Base-by-base conservation (phyloP, 805 yeast species). In the Isabelozyma gotoi region DNA sequence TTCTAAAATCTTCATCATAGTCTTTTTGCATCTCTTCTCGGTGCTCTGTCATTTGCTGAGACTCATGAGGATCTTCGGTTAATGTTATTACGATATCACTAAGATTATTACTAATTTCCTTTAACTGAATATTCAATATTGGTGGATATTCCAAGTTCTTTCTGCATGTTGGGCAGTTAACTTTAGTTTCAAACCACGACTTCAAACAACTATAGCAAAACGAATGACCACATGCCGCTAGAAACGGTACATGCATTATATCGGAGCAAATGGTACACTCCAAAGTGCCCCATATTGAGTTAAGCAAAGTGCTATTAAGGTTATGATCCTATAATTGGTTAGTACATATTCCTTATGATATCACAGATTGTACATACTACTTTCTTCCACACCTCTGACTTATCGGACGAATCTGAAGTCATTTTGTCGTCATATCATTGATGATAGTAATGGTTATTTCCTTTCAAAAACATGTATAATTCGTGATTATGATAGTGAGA, bases 201-300 rank as follows among this genome's bases (percentile, higher is more conserved):
- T 68, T 64, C n/a, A 84, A 57, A 57, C 92, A 68, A 17, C 67
- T 76, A 56, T 85, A 85, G 60, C 92, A 86, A 52, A 80, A 85
- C 21, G 85, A 77, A 57, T 86, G 94, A 2, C 92, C 92, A 65
- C 94, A 86, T 10, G 69, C 60, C 0, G 81, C 68, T 52, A 79
- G 67, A 52, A 81, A 78, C 2, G 94, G 92, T 2, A 76, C 75
- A 48, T 72, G 76, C 85, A 85, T 80, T 39, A 77, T 63, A 41
- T 85, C 92, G 29, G 83, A 81, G 55, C 94, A 86, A 8, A 86
- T 74, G 5, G 84, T 72, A 56, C 94, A 86, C 47, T 71, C 76
- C 32, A 76, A 44, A 5, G 62, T 55, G 21, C 60, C 43, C 24
- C 59, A 38, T 38, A 62, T 61, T 52, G 51, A 54, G n/a, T 55